Evolutionary conservation across 805 yeast species (phyloP), one percentile per base, ranked within the genome.

Genomic region (Clavispora santaluciae): DNA sequence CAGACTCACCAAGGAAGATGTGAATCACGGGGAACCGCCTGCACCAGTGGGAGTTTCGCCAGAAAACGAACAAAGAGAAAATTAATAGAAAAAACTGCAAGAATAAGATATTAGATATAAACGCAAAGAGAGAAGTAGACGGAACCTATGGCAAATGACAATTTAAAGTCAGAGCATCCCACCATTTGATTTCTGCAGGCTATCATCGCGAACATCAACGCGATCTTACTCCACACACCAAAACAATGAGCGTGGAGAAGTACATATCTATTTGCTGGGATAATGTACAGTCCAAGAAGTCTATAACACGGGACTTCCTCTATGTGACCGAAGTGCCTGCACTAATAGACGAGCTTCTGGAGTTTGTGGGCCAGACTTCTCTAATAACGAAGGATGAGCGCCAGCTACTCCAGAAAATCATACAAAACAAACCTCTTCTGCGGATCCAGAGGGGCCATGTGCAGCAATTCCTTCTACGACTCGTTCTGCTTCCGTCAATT

Each of bases 401-500:
- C 7, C 30, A 15, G 3, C 22, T 48, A 5, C 41, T 50, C 4
- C 40, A 41, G 23, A 38, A 26, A 13, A 44, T 48, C 29, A 39
- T 42, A 28, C 25, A 35, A 13, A 36, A 34, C 21, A 41, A 41
- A 21, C 47, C 50, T 7, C 44, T 18, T 8, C 45, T 49, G 20
- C 42, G 44, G n/a, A 33, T 51, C 15, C 35, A 35, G 25, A 42
- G 41, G 15, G 33, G 35, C 5, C 53, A 50, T 22, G 41, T 48
- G n/a, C 29, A 20, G 34, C 35, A 34, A n/a, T 49, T 51, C 34
- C 25, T 51, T 24, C 45, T 44, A 8, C 48, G 45, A 7, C 51
- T 51, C 5, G 50, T 43, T 8, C 49, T 40, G 11, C 31, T 38
- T n/a, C 10, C 21, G 3, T 30, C 47, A 10, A 35, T 49, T 17